Evolutionary conservation across 345 rosid species (phyloP).

Genomic region (Reutealis trisperma): DNA sequence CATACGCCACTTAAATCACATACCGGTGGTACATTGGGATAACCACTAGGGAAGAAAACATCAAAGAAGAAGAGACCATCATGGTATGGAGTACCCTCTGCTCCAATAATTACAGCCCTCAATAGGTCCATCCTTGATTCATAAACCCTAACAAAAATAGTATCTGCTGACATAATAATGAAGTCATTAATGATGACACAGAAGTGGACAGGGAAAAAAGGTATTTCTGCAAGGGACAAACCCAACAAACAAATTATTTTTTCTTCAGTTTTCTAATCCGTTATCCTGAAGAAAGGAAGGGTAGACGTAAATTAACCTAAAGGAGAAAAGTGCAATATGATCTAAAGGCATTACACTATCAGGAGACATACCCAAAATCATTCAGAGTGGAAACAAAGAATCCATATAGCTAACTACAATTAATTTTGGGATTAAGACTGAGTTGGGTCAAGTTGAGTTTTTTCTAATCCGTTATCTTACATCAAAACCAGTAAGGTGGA

Average conservation of each 20-base stretch:
- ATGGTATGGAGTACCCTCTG: slow-evolving; percentile 93
- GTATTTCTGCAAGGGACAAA: neutral
- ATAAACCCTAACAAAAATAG: slow-evolving; percentile 82
- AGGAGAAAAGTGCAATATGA: no score
- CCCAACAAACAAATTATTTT: neutral
- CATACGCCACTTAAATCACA: slow-evolving; percentile 22
- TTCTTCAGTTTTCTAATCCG: no score
- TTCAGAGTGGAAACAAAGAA: no score
- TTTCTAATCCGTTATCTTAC: neutral
- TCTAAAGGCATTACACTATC: no score
- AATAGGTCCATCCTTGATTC: slow-evolving; percentile 93
- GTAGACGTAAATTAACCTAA: no score
- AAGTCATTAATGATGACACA: neutral
- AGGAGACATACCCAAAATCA: no score
- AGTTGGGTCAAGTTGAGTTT: no score
- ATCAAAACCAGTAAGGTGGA: neutral
- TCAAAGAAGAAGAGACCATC: slow-evolving; percentile 96
- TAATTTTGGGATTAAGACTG: no score
- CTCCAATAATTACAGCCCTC: slow-evolving; percentile 92
- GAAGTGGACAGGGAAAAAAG: neutral
- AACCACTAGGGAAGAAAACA: slow-evolving; percentile 69
- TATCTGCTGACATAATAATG: slow-evolving; percentile 46
- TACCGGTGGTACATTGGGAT: slow-evolving; percentile 83
- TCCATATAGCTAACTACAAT: no score
- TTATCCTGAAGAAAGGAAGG: no score